Evolutionary conservation across 805 yeast genomes (phyloP).

Genomic region (Tetrapisispora taiwanensis): DNA sequence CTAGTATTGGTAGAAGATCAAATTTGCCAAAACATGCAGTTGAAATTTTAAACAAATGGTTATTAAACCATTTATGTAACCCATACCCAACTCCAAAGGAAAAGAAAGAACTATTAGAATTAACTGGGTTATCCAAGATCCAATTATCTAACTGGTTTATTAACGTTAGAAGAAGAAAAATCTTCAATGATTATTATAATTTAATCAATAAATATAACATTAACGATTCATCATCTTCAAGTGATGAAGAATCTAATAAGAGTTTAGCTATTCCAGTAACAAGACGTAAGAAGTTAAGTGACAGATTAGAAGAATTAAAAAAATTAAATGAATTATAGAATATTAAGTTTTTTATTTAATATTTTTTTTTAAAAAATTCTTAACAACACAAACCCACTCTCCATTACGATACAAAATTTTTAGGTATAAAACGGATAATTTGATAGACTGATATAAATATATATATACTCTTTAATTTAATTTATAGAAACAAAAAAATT

Average conservation of each 20-base stretch:
- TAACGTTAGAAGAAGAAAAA: slow-evolving; percentile 71
- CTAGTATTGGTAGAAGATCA: slow-evolving; percentile 38
- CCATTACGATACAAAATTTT: neutral
- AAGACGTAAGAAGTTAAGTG: slow-evolving; percentile 28
- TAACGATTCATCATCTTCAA: neutral
- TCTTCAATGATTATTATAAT: slow-evolving; percentile 30
- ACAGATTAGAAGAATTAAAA: slow-evolving; percentile 27
- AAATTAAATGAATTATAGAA: slow-evolving; percentile 7
- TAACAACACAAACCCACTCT: too few species aligned
- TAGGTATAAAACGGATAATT: neutral
- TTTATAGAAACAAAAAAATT: neutral
- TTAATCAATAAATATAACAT: slow-evolving; percentile 4
- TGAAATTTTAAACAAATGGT: slow-evolving; percentile 61
- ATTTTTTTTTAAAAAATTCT: neutral
- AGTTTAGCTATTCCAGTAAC: slow-evolving; percentile 7
- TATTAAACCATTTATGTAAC: slow-evolving; percentile 59
- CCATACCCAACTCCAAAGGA: slow-evolving; percentile 81
- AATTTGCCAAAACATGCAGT: slow-evolving; percentile 75
- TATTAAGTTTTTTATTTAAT: neutral
- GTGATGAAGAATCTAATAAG: neutral
- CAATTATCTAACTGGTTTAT: slow-evolving; percentile 84
- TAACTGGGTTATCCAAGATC: slow-evolving; percentile 70
- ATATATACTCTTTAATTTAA: neutral
- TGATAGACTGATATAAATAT: slow-evolving; percentile 1
- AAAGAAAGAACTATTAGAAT: slow-evolving; percentile 54